Evolutionary conservation across 2,329 filamentous ascomycete species (phyloP).

Genomic region (Pezicula neosporulosa): DNA sequence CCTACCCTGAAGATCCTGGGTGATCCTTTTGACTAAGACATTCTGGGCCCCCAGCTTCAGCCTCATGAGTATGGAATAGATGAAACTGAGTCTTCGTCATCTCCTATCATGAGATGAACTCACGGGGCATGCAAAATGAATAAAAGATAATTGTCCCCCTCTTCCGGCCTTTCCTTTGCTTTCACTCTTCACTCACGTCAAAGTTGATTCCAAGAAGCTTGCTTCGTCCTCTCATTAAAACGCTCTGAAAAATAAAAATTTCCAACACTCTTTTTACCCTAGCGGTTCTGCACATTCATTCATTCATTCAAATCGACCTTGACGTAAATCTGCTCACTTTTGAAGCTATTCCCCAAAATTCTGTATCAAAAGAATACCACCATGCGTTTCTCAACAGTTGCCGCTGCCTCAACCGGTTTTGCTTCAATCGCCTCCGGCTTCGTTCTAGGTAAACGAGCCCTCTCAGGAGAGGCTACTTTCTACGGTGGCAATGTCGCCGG

Average conservation of each 20-base stretch:
- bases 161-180: constrained; percentile 1
- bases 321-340: constrained; percentile 2
- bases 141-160: constrained; percentile 5
- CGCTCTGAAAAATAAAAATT: too few species aligned
- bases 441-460: constrained; percentile 16
- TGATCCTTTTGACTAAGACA: not conserved
- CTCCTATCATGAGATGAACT: not conserved
- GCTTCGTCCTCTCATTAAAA: not conserved
- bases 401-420: constrained; percentile 14
- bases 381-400: constrained; percentile 21
- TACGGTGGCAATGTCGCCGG: constrained; percentile 54
- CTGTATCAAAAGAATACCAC: constrained; percentile 4
- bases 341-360: too few species aligned
- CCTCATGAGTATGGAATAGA: not conserved
- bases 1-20: not conserved
- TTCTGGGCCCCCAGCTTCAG: not conserved
- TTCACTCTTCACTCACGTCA: not conserved
- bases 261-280: too few species aligned
- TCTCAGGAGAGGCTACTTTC: constrained; percentile 43
- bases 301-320: constrained; percentile 16
- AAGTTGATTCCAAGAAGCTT: not conserved
- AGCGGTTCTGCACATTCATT: constrained; percentile 10
- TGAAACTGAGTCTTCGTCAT: not conserved
- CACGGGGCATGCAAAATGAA: not conserved
- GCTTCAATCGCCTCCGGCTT: constrained; percentile 22